Base-by-base conservation (phyloP, 371 early-diverging fungal genomes). In the Funneliformis caledonium region DNA sequence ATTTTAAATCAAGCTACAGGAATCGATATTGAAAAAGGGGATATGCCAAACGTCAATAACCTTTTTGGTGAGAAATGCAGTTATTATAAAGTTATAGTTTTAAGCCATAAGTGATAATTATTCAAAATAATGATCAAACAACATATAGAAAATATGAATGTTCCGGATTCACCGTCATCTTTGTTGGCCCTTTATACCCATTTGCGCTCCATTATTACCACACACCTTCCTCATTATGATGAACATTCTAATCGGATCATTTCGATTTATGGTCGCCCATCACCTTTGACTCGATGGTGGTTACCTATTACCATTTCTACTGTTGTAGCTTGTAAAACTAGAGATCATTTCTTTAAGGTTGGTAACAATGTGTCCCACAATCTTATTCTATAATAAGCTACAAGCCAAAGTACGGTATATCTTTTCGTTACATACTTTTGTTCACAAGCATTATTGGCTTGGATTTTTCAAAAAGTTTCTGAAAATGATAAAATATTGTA, bases 231-330 rank as follows among this genome's bases (percentile, higher is more conserved):
- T 0, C 59, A 43, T 0, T 85, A 83, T 60, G 48, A 83, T 56
- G 33, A 70, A 16, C 72, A 83, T 11, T 72, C 84, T 42, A 37
- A 76, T 22, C 26, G 45, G 6, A 78, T 85, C 0, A 83, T 85
- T 19, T 70, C 75, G 1, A 76, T 72, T 0, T 86, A 90, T 69
- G 88, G 89, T 2, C 87, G 82, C 2, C 91, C 91, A 5, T 84
- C 88, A 6, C 16, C 52, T 3, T 10, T 87, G 16, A 86, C 88
- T 7, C 88, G 94, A 2, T 88, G 86, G 68, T 94, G 94, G 94
- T 83, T 92, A 4, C 92, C 93, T 14, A 82, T 82, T 1, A 26
- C 68, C 6, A 50, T 74, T 19, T 50, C 16, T 6, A 76, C 7
- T 43, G 83, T 42, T 80, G 59, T 16, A 56, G 62, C 47, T 59